Percentiles rank a stretch among this genome's conserved stretches.
Evolutionary conservation across 2,329 filamentous ascomycete genomes (phyloP).

Genomic region (Monilinia aucupariae): DNA sequence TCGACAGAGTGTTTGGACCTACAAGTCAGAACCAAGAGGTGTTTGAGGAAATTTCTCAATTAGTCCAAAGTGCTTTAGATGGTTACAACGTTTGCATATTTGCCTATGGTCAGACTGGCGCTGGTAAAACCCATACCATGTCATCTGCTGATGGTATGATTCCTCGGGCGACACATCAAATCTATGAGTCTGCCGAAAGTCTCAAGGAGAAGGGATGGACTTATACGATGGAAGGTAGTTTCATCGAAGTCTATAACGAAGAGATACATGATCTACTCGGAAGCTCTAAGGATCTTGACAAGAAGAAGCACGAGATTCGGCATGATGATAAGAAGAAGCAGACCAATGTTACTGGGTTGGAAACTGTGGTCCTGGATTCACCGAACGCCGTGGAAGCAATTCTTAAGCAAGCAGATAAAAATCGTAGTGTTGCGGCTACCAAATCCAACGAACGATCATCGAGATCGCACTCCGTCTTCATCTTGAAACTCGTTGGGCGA

Average conservation of each 20-base stretch:
- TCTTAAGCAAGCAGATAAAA: slow-evolving; percentile 72
- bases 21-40: slow-evolving; percentile 73
- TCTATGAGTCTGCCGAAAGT: slow-evolving; percentile 79
- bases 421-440: slow-evolving; percentile 91
- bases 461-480: slow-evolving; percentile 93
- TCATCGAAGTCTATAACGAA: slow-evolving; percentile 98
- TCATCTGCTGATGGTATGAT: slow-evolving; percentile 90
- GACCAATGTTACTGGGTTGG: slow-evolving; percentile 76
- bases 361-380: slow-evolving; percentile 69
- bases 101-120: slow-evolving; percentile 95
- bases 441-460: slow-evolving; percentile 94
- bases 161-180: slow-evolving; percentile 84
- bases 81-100: slow-evolving; percentile 99
- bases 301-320: slow-evolving; percentile 81
- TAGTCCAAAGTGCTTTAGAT: slow-evolving; percentile 92
- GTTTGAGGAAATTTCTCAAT: slow-evolving; percentile 92
- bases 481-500: slow-evolving; percentile 68
- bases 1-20: slow-evolving; percentile 87
- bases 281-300: slow-evolving; percentile 63
- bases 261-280: slow-evolving; percentile 87
- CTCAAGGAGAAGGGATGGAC: slow-evolving; percentile 89
- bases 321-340: slow-evolving; percentile 79
- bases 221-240: slow-evolving; percentile 90
- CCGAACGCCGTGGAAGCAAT: slow-evolving; percentile 75
- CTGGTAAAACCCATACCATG: slow-evolving; percentile 97